Evolutionary conservation across 164 flowering plant genomes (phyloP).

Genomic region (Chimonanthus salicifolius): DNA sequence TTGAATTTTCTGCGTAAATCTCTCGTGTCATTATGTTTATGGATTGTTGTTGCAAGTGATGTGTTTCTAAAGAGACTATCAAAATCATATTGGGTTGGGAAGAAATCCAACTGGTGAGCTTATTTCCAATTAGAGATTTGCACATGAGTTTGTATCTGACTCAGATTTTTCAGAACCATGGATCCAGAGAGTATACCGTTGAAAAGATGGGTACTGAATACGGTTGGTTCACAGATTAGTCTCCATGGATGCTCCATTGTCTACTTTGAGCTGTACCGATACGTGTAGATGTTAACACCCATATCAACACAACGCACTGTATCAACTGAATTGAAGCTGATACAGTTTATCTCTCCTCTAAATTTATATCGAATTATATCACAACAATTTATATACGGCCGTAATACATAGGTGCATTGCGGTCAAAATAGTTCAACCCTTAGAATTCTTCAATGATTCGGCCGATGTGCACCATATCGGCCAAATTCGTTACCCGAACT

Average conservation of each 20-base stretch:
- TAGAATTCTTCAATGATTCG: too few relatives aligned
- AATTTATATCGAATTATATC: conserved; percentile 18
- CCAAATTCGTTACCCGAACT: too few relatives aligned
- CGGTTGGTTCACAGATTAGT: conserved; percentile 42
- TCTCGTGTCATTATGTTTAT: too few relatives aligned
- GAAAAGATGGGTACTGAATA: conserved; percentile 6
- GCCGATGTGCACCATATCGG: too few relatives aligned
- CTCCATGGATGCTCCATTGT: conserved; percentile 42
- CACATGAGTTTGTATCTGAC: conserved; percentile 16
- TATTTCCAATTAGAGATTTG: not conserved
- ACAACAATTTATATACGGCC: conserved; percentile 3
- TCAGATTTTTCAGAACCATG: conserved; percentile 7
- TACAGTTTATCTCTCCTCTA: conserved; percentile 9
- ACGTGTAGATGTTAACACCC: too few relatives aligned
- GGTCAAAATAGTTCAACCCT: too few relatives aligned
- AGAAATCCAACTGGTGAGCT: not conserved
- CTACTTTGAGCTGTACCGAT: conserved; percentile 18
- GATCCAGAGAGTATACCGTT: conserved; percentile 3
- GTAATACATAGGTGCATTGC: too few relatives aligned
- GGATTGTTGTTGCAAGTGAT: too few relatives aligned
- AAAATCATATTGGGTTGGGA: conserved; percentile 11
- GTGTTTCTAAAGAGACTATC: conserved; percentile 13
- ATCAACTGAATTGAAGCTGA: not conserved
- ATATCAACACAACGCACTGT: not conserved
- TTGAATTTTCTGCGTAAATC: too few relatives aligned